phyloP scores from a whole-genome alignment of 2,329 filamentous ascomycete genomes.

The Apiospora pterosperma region DNA sequence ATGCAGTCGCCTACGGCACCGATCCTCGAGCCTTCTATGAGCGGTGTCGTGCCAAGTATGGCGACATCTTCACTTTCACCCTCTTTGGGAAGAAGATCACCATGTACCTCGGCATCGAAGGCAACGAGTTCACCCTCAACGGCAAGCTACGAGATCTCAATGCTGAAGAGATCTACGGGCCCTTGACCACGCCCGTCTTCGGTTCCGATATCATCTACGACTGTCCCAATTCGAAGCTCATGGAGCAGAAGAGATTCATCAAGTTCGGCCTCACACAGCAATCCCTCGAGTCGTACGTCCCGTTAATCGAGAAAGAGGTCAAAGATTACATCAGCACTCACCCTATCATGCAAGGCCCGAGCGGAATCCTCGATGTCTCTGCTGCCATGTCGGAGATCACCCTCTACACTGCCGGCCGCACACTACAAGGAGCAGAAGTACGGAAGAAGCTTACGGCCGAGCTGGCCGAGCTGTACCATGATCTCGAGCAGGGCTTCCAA shows the following conservation, averaged over 20 bases:
- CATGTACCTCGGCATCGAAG: conserved; percentile 44
- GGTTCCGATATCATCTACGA: conserved; percentile 80
- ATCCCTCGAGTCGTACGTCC: conserved; percentile 64
- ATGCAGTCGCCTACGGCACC: conserved; percentile 68
- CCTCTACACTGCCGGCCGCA: conserved; percentile 75
- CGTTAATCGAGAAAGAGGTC: conserved; percentile 67
- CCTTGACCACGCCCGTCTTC: conserved; percentile 57
- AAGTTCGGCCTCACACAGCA: conserved; percentile 67
- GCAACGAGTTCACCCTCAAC: conserved; percentile 56
- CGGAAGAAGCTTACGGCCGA: conserved; percentile 67
- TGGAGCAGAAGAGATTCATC: conserved; percentile 87
- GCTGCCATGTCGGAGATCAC: conserved; percentile 72
- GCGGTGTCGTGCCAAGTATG: conserved; percentile 55
- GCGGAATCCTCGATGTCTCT: conserved; percentile 61
- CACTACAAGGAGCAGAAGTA: conserved; percentile 74
- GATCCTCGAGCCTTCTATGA: conserved; percentile 68
- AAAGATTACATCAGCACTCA: conserved; percentile 58
- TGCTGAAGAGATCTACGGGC: conserved; percentile 52
- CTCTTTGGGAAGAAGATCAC: conserved; percentile 50
- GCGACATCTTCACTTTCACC: conserved; percentile 52
- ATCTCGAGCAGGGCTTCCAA: conserved; percentile 75
- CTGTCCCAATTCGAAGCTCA: conserved; percentile 78
- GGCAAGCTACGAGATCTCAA: conserved; percentile 50
- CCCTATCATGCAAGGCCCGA: conserved; percentile 54
- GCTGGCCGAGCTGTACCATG: conserved; percentile 74